Conservation (phyloP, 1,284 basidiomycete species). For the Rhodotorula sp. region DNA sequence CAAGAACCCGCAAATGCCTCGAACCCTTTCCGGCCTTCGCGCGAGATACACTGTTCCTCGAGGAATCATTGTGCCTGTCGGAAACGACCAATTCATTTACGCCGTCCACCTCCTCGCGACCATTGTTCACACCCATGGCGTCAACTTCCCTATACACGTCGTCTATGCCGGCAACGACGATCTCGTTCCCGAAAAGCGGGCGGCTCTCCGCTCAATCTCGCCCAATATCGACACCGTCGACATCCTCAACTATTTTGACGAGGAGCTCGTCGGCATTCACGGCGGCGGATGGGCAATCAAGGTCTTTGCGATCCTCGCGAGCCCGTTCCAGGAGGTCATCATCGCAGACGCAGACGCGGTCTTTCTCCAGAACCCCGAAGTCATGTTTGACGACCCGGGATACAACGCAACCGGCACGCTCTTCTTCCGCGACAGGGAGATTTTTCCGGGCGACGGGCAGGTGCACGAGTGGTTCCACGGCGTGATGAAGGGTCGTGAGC, state of each 20-base stretch:
- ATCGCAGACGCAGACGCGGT: conserved; percentile 41
- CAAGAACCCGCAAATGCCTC: conserved; percentile 15
- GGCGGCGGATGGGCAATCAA: conserved; percentile 42
- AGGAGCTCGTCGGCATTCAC: conserved; percentile 33
- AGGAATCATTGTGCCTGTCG: conserved; percentile 38
- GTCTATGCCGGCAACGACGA: conserved; percentile 38
- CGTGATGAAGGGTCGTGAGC: conserved; percentile 33
- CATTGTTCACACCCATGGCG: conserved; percentile 38
- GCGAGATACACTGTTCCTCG: conserved; percentile 9
- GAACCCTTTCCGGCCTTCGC: conserved; percentile 14
- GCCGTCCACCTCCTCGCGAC: conserved; percentile 39
- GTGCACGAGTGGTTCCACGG: conserved; percentile 38
- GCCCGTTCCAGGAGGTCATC: conserved; percentile 34
- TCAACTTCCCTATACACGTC: conserved; percentile 37
- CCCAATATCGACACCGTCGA: conserved; percentile 38
- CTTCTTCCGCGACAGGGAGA: conserved; percentile 41
- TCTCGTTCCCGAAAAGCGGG: conserved; percentile 30
- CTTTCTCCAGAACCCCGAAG: conserved; percentile 36
- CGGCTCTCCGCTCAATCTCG: conserved; percentile 32
- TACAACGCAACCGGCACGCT: conserved; percentile 38
- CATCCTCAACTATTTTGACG: conserved; percentile 37
- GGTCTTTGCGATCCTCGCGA: conserved; percentile 37
- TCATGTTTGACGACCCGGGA: conserved; percentile 30
- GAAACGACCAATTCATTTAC: conserved; percentile 38
- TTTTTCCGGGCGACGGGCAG: conserved; percentile 38